phyloP scores from a whole-genome alignment of 169 alveolate species.

The Cryptosporidium meleagridis region DNA sequence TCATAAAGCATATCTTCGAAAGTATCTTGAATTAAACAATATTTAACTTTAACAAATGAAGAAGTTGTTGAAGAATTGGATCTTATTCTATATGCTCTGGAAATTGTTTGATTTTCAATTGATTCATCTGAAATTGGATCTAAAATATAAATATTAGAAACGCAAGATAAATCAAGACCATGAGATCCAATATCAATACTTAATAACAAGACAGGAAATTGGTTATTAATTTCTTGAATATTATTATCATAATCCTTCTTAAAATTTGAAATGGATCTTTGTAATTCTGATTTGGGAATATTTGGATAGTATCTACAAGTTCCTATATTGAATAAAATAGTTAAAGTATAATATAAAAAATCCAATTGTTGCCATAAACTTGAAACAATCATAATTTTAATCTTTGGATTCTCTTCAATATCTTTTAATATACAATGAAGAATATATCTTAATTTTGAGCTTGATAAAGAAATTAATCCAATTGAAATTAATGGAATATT shows the following conservation, averaged over 20 bases:
- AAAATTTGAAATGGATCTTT: conserved; percentile 19
- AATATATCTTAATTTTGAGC: conserved; percentile 51
- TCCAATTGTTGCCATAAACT: conserved; percentile 71
- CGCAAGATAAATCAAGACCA: conserved; percentile 64
- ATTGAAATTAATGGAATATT: conserved; percentile 27
- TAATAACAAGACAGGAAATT: conserved; percentile 14
- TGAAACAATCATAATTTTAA: conserved; percentile 55
- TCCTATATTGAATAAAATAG: conserved; percentile 21
- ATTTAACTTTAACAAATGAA: conserved; percentile 36
- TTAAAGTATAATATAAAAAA: conserved; percentile 46
- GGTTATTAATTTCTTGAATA: background rate
- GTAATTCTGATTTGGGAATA: conserved; percentile 39
- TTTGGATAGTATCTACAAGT: conserved; percentile 64
- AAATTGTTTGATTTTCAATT: conserved; percentile 52
- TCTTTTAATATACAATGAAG: conserved; percentile 34
- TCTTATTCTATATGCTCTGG: conserved; percentile 68
- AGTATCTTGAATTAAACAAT: conserved; percentile 57
- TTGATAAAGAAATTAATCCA: conserved; percentile 57
- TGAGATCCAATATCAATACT: conserved; percentile 65
- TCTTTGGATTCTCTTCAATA: conserved; percentile 10
- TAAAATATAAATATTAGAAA: conserved; percentile 20
- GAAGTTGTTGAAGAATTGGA: background rate
- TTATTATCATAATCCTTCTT: background rate
- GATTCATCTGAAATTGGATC: conserved; percentile 68
- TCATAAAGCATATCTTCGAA: conserved; percentile 54